Percentiles rank a stretch among this genome's conserved stretches.
phyloP scores from a whole-genome alignment of 2,329 filamentous ascomycete species.

The Diaporthe vaccinii region DNA sequence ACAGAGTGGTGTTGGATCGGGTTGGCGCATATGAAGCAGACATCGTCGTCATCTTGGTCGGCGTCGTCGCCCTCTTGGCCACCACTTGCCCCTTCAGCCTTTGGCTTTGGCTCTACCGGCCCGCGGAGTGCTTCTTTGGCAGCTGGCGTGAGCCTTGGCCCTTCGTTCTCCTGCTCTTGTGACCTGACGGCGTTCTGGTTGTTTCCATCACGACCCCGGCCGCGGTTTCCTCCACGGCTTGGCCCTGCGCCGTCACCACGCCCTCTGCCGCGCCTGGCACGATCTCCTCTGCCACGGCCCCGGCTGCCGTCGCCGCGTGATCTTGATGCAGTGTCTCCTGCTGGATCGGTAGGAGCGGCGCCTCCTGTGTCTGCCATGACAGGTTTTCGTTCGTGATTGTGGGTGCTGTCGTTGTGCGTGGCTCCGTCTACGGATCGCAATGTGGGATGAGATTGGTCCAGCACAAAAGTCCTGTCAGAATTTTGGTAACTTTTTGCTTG shows the following conservation, averaged over 20 bases:
- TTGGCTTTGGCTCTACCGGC: slow-evolving; percentile 28
- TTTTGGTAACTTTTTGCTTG: background rate
- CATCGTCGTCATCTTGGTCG: slow-evolving; percentile 77
- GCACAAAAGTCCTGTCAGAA: background rate
- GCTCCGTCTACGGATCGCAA: background rate
- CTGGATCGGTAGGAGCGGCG: slow-evolving; percentile 42
- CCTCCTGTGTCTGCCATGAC: slow-evolving; percentile 38
- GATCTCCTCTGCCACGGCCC: slow-evolving; percentile 59
- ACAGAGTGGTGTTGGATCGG: slow-evolving; percentile 89
- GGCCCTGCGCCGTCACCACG: slow-evolving; percentile 50
- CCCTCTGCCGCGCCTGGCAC: slow-evolving; percentile 58
- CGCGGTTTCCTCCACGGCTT: slow-evolving; percentile 54
- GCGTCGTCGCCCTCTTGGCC: slow-evolving; percentile 55
- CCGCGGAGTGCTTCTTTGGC: slow-evolving; percentile 36
- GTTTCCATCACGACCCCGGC: slow-evolving; percentile 49
- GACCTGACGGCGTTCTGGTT: slow-evolving; percentile 31
- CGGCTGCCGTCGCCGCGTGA: slow-evolving; percentile 51
- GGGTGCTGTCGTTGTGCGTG: background rate
- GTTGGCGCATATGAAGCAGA: slow-evolving; percentile 98
- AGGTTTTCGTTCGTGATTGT: background rate
- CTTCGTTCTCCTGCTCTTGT: slow-evolving; percentile 31
- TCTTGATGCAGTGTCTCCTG: slow-evolving; percentile 40
- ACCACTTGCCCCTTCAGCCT: slow-evolving; percentile 25
- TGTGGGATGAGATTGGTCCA: background rate
- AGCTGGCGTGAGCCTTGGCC: slow-evolving; percentile 30